Evolutionary conservation across 164 flowering plant genomes (phyloP).

Genomic region (Nelumbo lutea): DNA sequence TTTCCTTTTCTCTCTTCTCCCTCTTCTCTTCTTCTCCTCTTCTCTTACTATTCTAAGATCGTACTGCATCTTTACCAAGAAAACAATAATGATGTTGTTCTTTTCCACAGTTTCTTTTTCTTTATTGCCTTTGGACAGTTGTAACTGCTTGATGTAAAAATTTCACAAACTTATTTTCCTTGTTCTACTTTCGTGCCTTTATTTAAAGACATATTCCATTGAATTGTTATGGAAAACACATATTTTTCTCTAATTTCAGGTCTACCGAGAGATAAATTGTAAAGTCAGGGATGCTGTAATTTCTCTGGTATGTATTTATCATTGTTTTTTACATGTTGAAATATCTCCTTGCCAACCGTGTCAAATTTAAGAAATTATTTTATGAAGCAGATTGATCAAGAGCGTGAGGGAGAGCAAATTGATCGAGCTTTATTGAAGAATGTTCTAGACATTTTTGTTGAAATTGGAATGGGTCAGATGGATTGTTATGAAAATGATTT

Average conservation of each 20-base stretch:
- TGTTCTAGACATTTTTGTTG: slow-evolving; percentile 72
- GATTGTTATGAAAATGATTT: slow-evolving; percentile 63
- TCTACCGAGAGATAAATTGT: slow-evolving; percentile 52
- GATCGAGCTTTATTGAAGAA: slow-evolving; percentile 75
- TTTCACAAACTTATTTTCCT: neutral
- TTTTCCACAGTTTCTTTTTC: neutral
- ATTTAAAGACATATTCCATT: neutral
- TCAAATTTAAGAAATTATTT: neutral
- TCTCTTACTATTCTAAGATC: no score
- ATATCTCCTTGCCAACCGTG: neutral
- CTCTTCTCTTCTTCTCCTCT: no score
- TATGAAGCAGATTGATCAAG: slow-evolving; percentile 3
- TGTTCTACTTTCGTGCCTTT: neutral
- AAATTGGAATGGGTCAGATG: slow-evolving; percentile 77
- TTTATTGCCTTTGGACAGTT: neutral
- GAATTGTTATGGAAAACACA: neutral
- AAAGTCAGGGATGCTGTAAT: slow-evolving; percentile 81
- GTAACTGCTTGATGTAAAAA: neutral
- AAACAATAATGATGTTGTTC: neutral
- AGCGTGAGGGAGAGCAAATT: slow-evolving; percentile 54
- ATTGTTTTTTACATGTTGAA: neutral
- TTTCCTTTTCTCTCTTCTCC: no score
- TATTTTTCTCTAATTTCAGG: slow-evolving; percentile 28
- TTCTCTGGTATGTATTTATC: neutral
- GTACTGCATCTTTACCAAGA: no score